Conservation (phyloP, 768 basidiomycete genomes). For the Lentinula guzmanii region DNA sequence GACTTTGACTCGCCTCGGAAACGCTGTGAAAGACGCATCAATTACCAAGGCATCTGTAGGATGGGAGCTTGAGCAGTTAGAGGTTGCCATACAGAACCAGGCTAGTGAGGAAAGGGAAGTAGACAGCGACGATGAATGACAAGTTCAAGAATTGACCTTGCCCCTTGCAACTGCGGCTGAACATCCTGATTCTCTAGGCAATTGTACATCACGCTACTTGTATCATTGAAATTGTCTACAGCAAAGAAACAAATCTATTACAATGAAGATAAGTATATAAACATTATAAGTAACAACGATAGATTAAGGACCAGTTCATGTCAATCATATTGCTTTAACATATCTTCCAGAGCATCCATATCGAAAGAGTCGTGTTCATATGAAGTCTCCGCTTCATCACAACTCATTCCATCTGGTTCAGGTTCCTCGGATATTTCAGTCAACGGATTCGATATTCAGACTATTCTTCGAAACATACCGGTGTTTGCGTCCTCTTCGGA, state of each 20-base stretch:
- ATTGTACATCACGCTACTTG: no score
- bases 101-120: slow-evolving; percentile 24
- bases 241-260: background rate
- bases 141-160: background rate
- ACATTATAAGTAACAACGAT: background rate
- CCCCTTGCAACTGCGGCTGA: no score
- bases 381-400: slow-evolving; percentile 1
- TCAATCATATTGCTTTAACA: slow-evolving; percentile 2
- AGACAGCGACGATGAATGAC: slow-evolving; percentile 70
- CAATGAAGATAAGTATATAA: background rate
- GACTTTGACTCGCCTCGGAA: slow-evolving; percentile 39
- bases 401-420: background rate
- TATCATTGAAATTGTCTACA: no score
- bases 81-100: slow-evolving; percentile 41
- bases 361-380: slow-evolving; percentile 4
- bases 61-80: slow-evolving; percentile 68
- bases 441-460: background rate
- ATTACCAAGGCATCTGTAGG: slow-evolving; percentile 54
- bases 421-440: background rate
- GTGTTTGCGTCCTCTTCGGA: background rate
- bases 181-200: no score
- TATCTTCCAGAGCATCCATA: slow-evolving; percentile 1
- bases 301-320: background rate
- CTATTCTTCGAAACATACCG: background rate
- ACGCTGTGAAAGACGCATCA: slow-evolving; percentile 27